Evolutionary conservation across 2,329 filamentous ascomycete genomes (phyloP).

Genomic region (Oidium heveae): DNA sequence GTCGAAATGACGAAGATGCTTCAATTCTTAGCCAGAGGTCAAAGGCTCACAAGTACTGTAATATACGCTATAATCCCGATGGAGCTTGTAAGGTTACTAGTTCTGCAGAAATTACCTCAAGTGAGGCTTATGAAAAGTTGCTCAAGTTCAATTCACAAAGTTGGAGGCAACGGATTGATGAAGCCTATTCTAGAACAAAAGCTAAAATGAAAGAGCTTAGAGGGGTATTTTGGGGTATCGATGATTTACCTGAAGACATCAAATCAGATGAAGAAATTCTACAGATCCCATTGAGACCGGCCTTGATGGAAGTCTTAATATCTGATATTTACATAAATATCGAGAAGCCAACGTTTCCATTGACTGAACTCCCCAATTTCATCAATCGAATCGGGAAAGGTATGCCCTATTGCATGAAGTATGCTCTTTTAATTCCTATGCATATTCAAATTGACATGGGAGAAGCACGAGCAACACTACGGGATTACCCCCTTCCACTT

Average conservation of each 20-base stretch:
- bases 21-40: slow-evolving; percentile 11
- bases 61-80: slow-evolving; percentile 57
- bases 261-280: slow-evolving; percentile 70
- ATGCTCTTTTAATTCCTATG: slow-evolving; percentile 74
- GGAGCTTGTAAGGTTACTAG: slow-evolving; percentile 47
- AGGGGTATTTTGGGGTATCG: slow-evolving; percentile 55
- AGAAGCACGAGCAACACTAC: slow-evolving; percentile 61
- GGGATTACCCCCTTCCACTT: slow-evolving; percentile 83
- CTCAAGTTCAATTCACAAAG: slow-evolving; percentile 64
- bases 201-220: slow-evolving; percentile 57
- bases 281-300: slow-evolving; percentile 61
- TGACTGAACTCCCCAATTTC: slow-evolving; percentile 60
- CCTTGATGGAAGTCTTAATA: slow-evolving; percentile 55
- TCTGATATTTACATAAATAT: slow-evolving; percentile 65
- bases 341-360: slow-evolving; percentile 80
- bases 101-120: slow-evolving; percentile 43
- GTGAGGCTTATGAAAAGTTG: slow-evolving; percentile 52
- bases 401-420: slow-evolving; percentile 77
- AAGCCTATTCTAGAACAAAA: slow-evolving; percentile 41
- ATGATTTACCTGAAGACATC: slow-evolving; percentile 56
- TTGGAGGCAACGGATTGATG: slow-evolving; percentile 80
- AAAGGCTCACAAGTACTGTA: slow-evolving; percentile 15
- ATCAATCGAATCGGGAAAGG: slow-evolving; percentile 84
- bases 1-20: slow-evolving; percentile 9
- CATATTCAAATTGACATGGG: slow-evolving; percentile 73